Conservation (phyloP, 495 filamentous ascomycete species). For the Zalerion maritima region DNA sequence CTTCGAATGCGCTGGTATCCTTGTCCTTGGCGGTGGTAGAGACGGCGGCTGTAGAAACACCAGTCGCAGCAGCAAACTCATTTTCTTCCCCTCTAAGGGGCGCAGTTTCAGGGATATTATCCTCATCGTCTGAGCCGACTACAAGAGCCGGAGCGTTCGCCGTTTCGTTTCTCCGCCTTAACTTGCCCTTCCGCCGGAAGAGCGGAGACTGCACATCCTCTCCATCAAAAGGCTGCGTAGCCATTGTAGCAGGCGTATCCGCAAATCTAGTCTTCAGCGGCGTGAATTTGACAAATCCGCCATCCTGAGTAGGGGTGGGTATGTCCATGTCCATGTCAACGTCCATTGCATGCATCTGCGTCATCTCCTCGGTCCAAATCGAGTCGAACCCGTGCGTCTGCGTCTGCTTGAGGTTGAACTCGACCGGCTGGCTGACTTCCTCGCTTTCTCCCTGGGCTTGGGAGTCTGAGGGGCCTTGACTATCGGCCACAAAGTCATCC, state of each 20-base stretch:
- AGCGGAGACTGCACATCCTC: constrained; percentile 42
- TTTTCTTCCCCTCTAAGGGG: constrained; percentile 30
- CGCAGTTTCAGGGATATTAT: constrained; percentile 38
- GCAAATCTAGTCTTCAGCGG: constrained; percentile 47
- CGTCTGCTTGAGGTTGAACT: constrained; percentile 37
- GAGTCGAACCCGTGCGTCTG: constrained; percentile 38
- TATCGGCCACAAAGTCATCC: too few species aligned
- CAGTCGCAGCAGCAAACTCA: constrained; percentile 22
- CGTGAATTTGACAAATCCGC: constrained; percentile 48
- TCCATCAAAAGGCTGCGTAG: constrained; percentile 18
- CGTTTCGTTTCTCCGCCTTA: constrained; percentile 33
- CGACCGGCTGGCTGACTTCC: constrained; percentile 28
- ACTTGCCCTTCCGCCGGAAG: constrained; percentile 41
- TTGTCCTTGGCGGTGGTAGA: constrained; percentile 17
- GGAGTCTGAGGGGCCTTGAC: too few species aligned
- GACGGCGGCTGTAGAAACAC: constrained; percentile 6
- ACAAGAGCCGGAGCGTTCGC: constrained; percentile 6
- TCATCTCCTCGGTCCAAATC: constrained; percentile 29
- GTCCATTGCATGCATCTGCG: too few species aligned
- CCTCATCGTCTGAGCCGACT: constrained; percentile 39
- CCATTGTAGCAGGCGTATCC: constrained; percentile 48
- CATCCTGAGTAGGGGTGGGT: constrained; percentile 76
- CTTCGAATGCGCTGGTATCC: constrained; percentile 47
- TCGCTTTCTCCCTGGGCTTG: constrained; percentile 34
- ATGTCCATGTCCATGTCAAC: constrained; percentile 39